Evolutionary conservation across 495 filamentous ascomycete genomes (phyloP), one percentile per base, ranked within the genome.

Genomic region (Annulohypoxylon stygium): DNA sequence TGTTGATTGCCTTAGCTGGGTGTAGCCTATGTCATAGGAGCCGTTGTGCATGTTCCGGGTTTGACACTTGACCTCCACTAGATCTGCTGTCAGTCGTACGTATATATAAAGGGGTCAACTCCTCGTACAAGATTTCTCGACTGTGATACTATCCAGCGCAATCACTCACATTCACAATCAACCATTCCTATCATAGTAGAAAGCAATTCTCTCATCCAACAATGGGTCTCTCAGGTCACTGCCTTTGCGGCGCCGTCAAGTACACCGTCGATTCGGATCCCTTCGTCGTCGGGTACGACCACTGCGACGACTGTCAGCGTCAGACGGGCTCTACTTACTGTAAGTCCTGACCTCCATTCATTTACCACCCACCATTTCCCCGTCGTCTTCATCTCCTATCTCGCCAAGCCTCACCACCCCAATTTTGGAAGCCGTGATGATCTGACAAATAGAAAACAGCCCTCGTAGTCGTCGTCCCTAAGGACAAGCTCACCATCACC

Each of bases 251-350:
- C 73, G 85, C 87, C 70, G 89, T 91, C 81, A 92, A 86, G 65
- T 91, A 90, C 85, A 85, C 80, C 69, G 84, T 83, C 50, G 86
- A 87, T 76, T 77, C 87, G 33, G 87, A 89, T 12, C 89, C 89
- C 45, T 41, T 86, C 61, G 53, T 89, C 69, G 86, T 86, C 33
- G 89, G 83, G 72, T 91, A 91, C 76, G 90, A 92, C 74, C 90
- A 92, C 83, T 92, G 90, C 75, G 90, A 92, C 73, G 90, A 91
- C 78, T 92, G 90, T 84, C 90, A 92, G 78, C 88, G 90, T 73
- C 90, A 92, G 80, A 85, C 82, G 59, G 90, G 90, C 62, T 90
- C 89, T 7, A 90, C 89, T 65, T 92, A 92, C 78, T 92, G 89
- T 91, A 80, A 54, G 83, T 75, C 50, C 50, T 11, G 3, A 51